A percentile compares a stretch with the other conserved stretches of the same genome.
Conservation (phyloP, 176 grass and related monocot species). For the Pharus latifolius region DNA sequence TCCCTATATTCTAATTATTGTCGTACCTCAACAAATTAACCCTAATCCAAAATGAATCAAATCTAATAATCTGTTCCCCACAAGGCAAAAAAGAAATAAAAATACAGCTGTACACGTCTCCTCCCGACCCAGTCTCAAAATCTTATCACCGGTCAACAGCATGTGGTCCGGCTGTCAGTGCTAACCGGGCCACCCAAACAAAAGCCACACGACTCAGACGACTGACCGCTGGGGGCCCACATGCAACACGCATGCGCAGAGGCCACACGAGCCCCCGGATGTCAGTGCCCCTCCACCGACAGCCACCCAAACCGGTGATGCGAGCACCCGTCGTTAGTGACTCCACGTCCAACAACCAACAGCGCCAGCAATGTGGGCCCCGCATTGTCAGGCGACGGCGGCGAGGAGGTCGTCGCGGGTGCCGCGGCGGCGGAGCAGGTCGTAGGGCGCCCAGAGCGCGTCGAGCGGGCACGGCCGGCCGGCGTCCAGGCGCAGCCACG, state of each 20-base stretch:
- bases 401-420: conserved; percentile 72
- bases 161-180: conserved; percentile 1
- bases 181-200: not conserved
- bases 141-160: conserved; percentile 13
- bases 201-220: not conserved
- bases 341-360: conserved; percentile 9
- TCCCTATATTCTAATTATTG: not conserved
- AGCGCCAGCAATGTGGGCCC: conserved; percentile 2
- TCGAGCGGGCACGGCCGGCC: conserved; percentile 74
- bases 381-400: conserved; percentile 37
- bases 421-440: conserved; percentile 57
- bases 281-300: conserved; percentile 11
- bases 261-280: not conserved
- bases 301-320: conserved; percentile 15
- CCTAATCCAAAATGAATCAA: conserved; percentile 19
- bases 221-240: not conserved
- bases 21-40: not conserved
- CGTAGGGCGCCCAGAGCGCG: conserved; percentile 83
- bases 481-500: conserved; percentile 83
- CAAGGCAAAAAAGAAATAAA: conserved; percentile 1
- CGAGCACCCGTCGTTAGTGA: conserved; percentile 2
- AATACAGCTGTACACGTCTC: conserved; percentile 41
- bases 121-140: not conserved
- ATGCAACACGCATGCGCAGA: not conserved
- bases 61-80: conserved; percentile 5